Evolutionary conservation across 2,329 filamentous ascomycete species (phyloP), one percentile per base, ranked within the genome.

Genomic region (Drechmeria coniospora): DNA sequence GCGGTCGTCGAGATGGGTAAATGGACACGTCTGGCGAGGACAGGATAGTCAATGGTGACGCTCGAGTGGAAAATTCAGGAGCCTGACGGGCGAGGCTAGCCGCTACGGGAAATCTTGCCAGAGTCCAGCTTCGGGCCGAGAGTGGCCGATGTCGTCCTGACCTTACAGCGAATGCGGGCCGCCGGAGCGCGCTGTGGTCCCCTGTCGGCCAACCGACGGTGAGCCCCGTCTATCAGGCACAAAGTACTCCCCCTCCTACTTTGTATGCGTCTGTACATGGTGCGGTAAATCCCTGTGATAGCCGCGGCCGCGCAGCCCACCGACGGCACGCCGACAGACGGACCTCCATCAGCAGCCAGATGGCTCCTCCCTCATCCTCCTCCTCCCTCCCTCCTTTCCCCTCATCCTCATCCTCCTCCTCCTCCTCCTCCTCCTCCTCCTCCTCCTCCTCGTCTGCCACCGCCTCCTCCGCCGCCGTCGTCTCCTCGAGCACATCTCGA

Each of bases 91-190:
- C n/a, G n/a, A n/a, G n/a, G 14, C 18, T 20, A 28, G 16, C 17
- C 12, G 21, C 29, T 35, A 31, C 27, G 37, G 35, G 32, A 35
- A 15, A 26, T 29, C 9, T 13, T 21, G 18, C 8, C 4, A 5
- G 9, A 17, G 34, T 37, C 21, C 36, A 36, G 34, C 28, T 20
- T 35, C 39, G 37, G 37, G 22, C 34, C 37, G 34, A 31, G 30
- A 16, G 28, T 20, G 25, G 25, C 39, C 40, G 40, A 35, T 36
- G 30, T 34, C 33, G 35, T 41, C 21, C 31, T 18, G 19, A 16
- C 19, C 16, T 21, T 21, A 21, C 24, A n/a, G 10, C 11, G 20
- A n/a, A 16, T 15, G 22, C 23, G 23, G 26, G 26, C 15, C 23
- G 13, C 28, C 22, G 13, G 13, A 29, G 23, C 28, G 28, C 23